These are phyloP conservation scores for Brasilioporus rufonigricans DNA, from an alignment of 768 basidiomycete genomes.

Conservation along the genomic window DNA sequence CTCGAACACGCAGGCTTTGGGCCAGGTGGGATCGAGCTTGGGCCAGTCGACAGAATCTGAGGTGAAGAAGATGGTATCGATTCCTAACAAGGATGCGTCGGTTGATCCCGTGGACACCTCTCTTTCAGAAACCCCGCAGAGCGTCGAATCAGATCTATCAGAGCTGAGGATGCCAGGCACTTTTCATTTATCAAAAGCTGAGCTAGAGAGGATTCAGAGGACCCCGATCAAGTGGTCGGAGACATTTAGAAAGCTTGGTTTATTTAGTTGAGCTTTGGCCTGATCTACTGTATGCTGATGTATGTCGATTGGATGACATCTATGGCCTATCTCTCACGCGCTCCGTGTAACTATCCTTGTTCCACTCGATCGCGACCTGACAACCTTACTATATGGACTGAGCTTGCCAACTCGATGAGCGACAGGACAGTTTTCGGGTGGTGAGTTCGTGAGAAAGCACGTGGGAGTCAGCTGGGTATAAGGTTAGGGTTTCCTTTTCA, in stretches of 20 bases:
- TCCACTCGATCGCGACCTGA: no score
- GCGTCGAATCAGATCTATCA: conserved; percentile 33
- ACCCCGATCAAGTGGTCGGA: conserved; percentile 19
- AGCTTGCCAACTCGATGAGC: no score
- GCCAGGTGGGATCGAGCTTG: not conserved
- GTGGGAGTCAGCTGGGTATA: not conserved
- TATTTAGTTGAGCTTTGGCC: conserved; percentile 16
- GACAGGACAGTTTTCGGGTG: no score
- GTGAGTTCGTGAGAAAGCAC: not conserved
- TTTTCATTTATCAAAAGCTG: conserved; percentile 34
- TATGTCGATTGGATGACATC: not conserved
- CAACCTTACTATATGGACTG: no score
- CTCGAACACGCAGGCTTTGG: not conserved
- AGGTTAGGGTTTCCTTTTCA: conserved; percentile 17
- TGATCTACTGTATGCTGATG: conserved; percentile 4
- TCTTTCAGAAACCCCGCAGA: conserved; percentile 6
- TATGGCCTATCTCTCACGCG: not conserved
- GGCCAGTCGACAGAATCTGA: conserved; percentile 5
- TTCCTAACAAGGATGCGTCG: not conserved
- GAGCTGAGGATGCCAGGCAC: conserved; percentile 52
- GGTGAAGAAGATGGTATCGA: not conserved
- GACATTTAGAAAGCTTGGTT: conserved; percentile 22
- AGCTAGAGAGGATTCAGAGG: not conserved
- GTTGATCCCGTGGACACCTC: conserved; percentile 3
- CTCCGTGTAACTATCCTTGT: no score